phyloP scores from a whole-genome alignment of 2,329 filamentous ascomycete species.

The Aphanoascus verrucosus region DNA sequence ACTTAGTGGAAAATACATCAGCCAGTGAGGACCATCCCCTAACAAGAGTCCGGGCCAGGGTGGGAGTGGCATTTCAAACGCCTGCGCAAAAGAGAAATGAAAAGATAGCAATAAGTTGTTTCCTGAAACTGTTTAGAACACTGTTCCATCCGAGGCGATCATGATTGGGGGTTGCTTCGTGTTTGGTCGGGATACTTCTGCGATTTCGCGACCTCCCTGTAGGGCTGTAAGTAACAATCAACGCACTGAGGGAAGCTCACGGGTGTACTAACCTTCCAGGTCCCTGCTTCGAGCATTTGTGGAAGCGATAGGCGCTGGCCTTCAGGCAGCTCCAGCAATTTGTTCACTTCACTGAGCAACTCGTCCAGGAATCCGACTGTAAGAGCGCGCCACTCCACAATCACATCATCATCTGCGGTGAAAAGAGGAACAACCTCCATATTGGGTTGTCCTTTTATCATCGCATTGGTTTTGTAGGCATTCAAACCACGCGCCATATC shows the following conservation, averaged over 20 bases:
- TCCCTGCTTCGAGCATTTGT: conserved; percentile 89
- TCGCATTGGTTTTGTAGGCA: conserved; percentile 59
- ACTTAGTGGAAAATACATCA: neutral
- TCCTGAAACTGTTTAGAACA: conserved; percentile 54
- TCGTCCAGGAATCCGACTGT: conserved; percentile 67
- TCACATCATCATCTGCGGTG: conserved; percentile 61
- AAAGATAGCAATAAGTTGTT: neutral
- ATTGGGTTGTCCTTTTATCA: conserved; percentile 59
- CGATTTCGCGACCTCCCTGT: conserved; percentile 84
- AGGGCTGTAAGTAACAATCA: conserved; percentile 20
- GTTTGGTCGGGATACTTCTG: conserved; percentile 88
- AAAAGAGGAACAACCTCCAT: conserved; percentile 66
- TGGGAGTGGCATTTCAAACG: neutral
- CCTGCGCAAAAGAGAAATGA: neutral
- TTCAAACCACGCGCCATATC: conserved; percentile 61
- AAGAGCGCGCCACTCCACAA: conserved; percentile 67
- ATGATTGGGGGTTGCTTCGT: conserved; percentile 94
- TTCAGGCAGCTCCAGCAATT: conserved; percentile 56
- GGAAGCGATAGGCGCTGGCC: conserved; percentile 62
- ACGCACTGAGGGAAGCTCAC: neutral
- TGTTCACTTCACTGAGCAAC: conserved; percentile 58
- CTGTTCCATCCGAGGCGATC: conserved; percentile 90
- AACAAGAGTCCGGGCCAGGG: neutral
- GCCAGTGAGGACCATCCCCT: neutral
- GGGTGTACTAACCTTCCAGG: conserved; percentile 73